Percentiles rank a stretch among this genome's conserved stretches.
Conservation (phyloP, 108 stramenopile genomes). For the Pseudonitzschia multistriata region DNA sequence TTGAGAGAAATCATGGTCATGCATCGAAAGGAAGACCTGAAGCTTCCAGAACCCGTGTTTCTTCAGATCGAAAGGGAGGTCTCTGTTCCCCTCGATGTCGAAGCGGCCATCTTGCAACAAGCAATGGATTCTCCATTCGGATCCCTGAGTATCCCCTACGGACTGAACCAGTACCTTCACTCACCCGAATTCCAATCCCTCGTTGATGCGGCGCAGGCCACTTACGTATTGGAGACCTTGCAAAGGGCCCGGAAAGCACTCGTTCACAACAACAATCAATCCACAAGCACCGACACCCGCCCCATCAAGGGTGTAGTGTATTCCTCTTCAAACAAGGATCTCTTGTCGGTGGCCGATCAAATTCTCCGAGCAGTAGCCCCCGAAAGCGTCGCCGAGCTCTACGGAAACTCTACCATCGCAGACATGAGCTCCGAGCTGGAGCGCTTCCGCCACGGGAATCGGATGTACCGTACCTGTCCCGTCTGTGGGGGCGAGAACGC, state of each 20-base stretch:
- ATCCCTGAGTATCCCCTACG: neutral
- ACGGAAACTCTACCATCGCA: constrained; percentile 29
- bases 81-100: constrained; percentile 27
- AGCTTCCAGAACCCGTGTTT: constrained; percentile 53
- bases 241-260: constrained; percentile 21
- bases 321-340: constrained; percentile 31
- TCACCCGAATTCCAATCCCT: constrained; percentile 41
- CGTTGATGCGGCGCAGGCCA: constrained; percentile 46
- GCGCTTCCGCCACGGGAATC: constrained; percentile 41
- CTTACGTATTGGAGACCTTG: constrained; percentile 30
- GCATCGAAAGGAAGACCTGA: constrained; percentile 57
- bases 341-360: constrained; percentile 45
- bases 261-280: constrained; percentile 24
- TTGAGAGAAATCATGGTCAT: constrained; percentile 53
- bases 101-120: constrained; percentile 27
- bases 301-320: constrained; percentile 63
- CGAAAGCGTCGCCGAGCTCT: constrained; percentile 51
- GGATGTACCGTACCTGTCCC: constrained; percentile 42
- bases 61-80: constrained; percentile 44
- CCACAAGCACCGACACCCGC: constrained; percentile 28
- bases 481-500: constrained; percentile 38
- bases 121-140: constrained; percentile 20
- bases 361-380: constrained; percentile 30
- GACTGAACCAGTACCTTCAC: constrained; percentile 17
- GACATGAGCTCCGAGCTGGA: constrained; percentile 45